Evolutionary conservation across 2,329 filamentous ascomycete species (phyloP), one percentile per base, ranked within the genome.

Genomic region (Xylariomycetidae sp.): DNA sequence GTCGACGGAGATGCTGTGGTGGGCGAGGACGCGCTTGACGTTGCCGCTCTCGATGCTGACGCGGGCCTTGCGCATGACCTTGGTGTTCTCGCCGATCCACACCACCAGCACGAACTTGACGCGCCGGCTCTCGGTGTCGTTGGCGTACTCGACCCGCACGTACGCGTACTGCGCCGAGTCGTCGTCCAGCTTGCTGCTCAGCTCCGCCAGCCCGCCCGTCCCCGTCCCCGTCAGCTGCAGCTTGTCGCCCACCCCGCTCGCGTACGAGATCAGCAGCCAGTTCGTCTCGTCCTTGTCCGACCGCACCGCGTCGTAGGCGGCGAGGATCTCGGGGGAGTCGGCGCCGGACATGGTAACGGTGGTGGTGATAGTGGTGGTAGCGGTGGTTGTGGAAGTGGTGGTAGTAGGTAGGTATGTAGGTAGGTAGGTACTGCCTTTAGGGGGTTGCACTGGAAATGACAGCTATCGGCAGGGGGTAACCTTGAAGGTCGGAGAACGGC

Each of bases 61-160:
- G 45, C 79, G 70, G 8, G 79, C 79, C 58, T 81, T 82, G 46
- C 79, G 70, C 79, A 84, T 83, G 37, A 82, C 71, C 59, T 74
- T 76, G 2, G 77, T 79, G 39, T 61, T 55, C 56, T 72, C 67
- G 54, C 79, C 79, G 56, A 82, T 81, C 79, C 79, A 85, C 44
- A 82, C 69, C 19, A 83, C 61, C 30, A 85, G 66, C 30, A 65
- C 70, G 53, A 84, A 84, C 62, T 85, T 85, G 52, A 82, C 73
- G 23, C 80, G 67, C 52, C 65, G 78, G 59, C 69, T 76, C 64
- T 85, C 80, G 44, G 74, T 74, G 57, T 85, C 79, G 62, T 83
- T 84, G 53, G 78, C 78, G 57, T 84, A 76, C 63, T 82, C 76
- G 55, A 81, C 64, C 19, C 76, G 73, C 47, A 66, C 72, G 61